These are phyloP conservation scores for Raphidocelis subcapitata DNA, from an alignment of 139 green algal species.

Conservation along the genomic window DNA sequence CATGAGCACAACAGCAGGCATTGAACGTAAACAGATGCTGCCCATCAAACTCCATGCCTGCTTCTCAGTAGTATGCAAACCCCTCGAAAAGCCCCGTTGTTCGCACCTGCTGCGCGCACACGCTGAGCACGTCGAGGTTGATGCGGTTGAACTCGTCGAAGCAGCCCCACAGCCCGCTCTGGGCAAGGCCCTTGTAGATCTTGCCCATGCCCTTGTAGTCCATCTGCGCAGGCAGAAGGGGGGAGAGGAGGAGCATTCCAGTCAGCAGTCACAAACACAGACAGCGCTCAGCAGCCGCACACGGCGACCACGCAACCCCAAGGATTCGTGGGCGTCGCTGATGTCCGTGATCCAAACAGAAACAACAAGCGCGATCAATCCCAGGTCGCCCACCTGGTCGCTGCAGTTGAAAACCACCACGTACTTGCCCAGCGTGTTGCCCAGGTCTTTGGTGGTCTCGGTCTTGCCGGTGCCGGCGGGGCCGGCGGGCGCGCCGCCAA, in stretches of 20 bases:
- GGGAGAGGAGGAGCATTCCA: too few relatives aligned
- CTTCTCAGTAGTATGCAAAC: too few relatives aligned
- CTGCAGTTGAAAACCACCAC: slow-evolving; percentile 99
- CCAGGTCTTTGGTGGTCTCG: slow-evolving; percentile 96
- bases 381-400: slow-evolving; percentile 76
- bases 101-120: slow-evolving; percentile 91
- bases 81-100: too few relatives aligned
- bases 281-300: too few relatives aligned
- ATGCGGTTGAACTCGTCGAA: slow-evolving; percentile 99
- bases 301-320: too few relatives aligned
- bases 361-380: too few relatives aligned
- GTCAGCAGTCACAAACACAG: too few relatives aligned
- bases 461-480: slow-evolving; percentile 96
- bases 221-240: too few relatives aligned
- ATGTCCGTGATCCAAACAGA: too few relatives aligned
- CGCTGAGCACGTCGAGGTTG: slow-evolving; percentile 95
- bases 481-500: slow-evolving; percentile 91
- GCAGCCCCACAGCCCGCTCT: slow-evolving; percentile 94
- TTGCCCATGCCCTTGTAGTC: slow-evolving; percentile 96
- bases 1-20: neutral
- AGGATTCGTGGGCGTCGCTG: too few relatives aligned
- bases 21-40: slow-evolving; percentile 5
- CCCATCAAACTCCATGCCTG: too few relatives aligned
- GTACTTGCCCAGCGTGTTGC: slow-evolving; percentile 95
- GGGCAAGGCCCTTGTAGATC: slow-evolving; percentile 97